Conservation (phyloP, 306 rosid genomes). For the Bauhinia variegata region DNA sequence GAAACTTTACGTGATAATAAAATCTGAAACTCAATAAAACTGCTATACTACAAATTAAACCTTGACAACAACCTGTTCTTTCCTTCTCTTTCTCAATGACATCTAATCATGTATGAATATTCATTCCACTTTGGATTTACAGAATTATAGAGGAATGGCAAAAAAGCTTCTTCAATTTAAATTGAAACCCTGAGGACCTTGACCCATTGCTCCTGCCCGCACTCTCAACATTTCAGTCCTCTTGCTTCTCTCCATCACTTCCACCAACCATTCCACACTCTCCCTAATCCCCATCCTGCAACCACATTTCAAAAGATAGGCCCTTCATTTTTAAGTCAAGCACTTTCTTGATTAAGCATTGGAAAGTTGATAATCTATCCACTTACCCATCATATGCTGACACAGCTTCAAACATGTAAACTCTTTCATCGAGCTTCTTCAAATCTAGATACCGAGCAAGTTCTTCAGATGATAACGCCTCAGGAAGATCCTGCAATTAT, state of each 20-base stretch:
- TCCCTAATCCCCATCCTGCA: constrained; percentile 89
- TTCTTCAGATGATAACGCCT: constrained; percentile 83
- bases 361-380: constrained; percentile 26
- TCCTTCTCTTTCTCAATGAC: background rate
- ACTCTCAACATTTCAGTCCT: constrained; percentile 86
- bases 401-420: constrained; percentile 91
- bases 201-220: constrained; percentile 73
- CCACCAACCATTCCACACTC: constrained; percentile 93
- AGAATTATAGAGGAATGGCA: constrained; percentile 36
- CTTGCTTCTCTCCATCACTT: constrained; percentile 96
- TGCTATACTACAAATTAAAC: no score
- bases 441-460: constrained; percentile 87
- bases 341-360: constrained; percentile 13
- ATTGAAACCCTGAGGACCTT: constrained; percentile 41
- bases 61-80: background rate
- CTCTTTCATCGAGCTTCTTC: constrained; percentile 95
- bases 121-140: constrained; percentile 50
- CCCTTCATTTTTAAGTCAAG: background rate
- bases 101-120: constrained; percentile 27
- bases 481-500: constrained; percentile 74
- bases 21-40: no score
- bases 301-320: constrained; percentile 29
- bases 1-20: no score
- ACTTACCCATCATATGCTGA: constrained; percentile 92
- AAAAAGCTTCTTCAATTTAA: constrained; percentile 38